phyloP scores from a whole-genome alignment of 768 basidiomycete genomes.

The Boletus pseudo-olivaceus region DNA sequence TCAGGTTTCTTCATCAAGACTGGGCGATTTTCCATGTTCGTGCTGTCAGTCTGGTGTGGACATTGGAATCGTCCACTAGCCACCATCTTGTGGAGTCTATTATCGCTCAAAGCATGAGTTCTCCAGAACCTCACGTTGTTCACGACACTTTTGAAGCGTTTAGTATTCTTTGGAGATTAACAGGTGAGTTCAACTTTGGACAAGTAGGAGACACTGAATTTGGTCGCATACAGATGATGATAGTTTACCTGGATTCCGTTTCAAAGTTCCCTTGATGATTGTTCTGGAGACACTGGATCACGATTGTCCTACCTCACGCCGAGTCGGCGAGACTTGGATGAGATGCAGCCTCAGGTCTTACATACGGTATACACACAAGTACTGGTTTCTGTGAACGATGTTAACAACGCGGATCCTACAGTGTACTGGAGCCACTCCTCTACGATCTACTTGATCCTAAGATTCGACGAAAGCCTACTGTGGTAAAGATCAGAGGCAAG shows the following conservation, averaged over 20 bases:
- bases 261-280: conserved; percentile 84
- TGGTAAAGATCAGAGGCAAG: conserved; percentile 55
- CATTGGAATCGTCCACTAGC: conserved; percentile 53
- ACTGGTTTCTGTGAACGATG: neutral
- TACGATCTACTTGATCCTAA: conserved; percentile 71
- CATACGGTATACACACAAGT: conserved; percentile 53
- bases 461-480: conserved; percentile 50
- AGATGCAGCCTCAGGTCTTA: conserved; percentile 90
- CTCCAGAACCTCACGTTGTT: conserved; percentile 43
- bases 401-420: conserved; percentile 29
- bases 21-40: conserved; percentile 75
- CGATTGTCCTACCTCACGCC: conserved; percentile 67
- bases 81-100: conserved; percentile 74
- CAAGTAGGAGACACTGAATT: conserved; percentile 3
- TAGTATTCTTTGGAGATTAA: conserved; percentile 87
- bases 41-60: conserved; percentile 80
- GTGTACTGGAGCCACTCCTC: conserved; percentile 87
- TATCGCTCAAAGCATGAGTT: conserved; percentile 67
- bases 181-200: conserved; percentile 47
- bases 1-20: conserved; percentile 68
- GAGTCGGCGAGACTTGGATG: conserved; percentile 96
- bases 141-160: conserved; percentile 79
- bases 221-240: conserved; percentile 59
- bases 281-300: conserved; percentile 80
- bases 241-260: conserved; percentile 72